Evolutionary conservation across 2,329 filamentous ascomycete species (phyloP).

Genomic region (Calonectria pseudoreteaudii): DNA sequence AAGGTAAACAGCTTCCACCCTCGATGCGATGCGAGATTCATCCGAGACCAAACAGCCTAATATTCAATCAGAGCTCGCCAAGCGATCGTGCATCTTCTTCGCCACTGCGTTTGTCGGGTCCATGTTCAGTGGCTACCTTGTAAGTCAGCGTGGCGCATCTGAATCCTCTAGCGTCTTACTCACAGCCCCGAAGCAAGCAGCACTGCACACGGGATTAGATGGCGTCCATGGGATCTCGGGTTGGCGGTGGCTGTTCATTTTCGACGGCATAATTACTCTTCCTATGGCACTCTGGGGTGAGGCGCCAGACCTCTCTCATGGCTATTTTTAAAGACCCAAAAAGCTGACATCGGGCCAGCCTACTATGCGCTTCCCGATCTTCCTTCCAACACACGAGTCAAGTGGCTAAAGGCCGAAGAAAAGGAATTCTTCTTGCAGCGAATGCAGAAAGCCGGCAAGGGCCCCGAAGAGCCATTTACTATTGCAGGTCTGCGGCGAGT

Average conservation of each 20-base stretch:
- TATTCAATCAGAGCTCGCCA: not conserved
- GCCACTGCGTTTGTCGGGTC: not conserved
- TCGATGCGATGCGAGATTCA: not conserved
- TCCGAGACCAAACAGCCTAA: not conserved
- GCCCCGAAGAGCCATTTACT: not conserved
- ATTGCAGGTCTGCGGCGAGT: not conserved
- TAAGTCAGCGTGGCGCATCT: not conserved
- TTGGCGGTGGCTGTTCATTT: slow-evolving; percentile 6
- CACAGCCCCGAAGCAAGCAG: slow-evolving; percentile 1
- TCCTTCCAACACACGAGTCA: not conserved
- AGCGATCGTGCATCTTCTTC: slow-evolving; percentile 3
- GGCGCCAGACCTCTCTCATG: not conserved
- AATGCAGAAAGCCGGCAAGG: not conserved
- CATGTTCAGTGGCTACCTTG: slow-evolving; percentile 4
- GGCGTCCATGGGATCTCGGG: slow-evolving; percentile 3
- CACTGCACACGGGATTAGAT: not conserved
- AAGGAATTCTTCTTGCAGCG: not conserved
- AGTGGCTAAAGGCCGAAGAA: not conserved
- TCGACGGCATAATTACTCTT: not conserved
- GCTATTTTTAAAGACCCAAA: not conserved
- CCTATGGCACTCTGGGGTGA: not conserved
- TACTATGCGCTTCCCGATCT: not conserved
- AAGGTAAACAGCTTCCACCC: not conserved
- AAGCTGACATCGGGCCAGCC: not conserved
- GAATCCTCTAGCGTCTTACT: not conserved